Conservation (phyloP, 805 yeast species). For the Suhomyces sp. region DNA sequence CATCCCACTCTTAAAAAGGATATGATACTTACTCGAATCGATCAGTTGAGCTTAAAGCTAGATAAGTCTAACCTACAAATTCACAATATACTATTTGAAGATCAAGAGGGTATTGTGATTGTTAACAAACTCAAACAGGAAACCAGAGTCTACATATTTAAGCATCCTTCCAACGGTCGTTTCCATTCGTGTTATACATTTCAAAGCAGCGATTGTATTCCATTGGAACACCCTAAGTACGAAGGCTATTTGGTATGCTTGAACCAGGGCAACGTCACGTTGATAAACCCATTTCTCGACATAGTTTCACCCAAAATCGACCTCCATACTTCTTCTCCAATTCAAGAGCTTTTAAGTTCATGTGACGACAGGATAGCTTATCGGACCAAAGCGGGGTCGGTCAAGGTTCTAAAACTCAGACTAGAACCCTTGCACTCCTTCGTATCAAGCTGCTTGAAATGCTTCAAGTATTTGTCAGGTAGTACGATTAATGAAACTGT, state of each 20-base stretch:
- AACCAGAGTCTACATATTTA: constrained; percentile 51
- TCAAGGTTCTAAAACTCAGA: constrained; percentile 29
- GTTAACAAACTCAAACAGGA: constrained; percentile 42
- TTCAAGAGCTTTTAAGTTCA: constrained; percentile 25
- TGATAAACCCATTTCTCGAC: constrained; percentile 59
- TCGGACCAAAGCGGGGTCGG: constrained; percentile 16
- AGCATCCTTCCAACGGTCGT: constrained; percentile 26
- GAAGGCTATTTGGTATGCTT: constrained; percentile 48
- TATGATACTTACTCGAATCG: constrained; percentile 63
- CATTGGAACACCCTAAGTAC: constrained; percentile 30
- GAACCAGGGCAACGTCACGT: constrained; percentile 30
- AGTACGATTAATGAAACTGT: constrained; percentile 53
- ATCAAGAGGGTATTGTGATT: constrained; percentile 61
- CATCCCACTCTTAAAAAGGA: constrained; percentile 55
- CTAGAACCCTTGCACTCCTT: constrained; percentile 45
- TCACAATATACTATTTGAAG: constrained; percentile 41
- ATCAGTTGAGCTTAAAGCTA: constrained; percentile 35
- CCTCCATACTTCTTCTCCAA: constrained; percentile 13
- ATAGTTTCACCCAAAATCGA: constrained; percentile 33
- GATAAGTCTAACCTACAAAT: constrained; percentile 32
- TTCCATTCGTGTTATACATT: constrained; percentile 29
- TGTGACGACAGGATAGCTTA: constrained; percentile 28
- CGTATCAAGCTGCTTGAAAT: constrained; percentile 44
- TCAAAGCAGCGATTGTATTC: constrained; percentile 36
- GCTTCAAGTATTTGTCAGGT: constrained; percentile 55